Conservation (phyloP, 495 filamentous ascomycete species). For the Daldinia decipiens region DNA sequence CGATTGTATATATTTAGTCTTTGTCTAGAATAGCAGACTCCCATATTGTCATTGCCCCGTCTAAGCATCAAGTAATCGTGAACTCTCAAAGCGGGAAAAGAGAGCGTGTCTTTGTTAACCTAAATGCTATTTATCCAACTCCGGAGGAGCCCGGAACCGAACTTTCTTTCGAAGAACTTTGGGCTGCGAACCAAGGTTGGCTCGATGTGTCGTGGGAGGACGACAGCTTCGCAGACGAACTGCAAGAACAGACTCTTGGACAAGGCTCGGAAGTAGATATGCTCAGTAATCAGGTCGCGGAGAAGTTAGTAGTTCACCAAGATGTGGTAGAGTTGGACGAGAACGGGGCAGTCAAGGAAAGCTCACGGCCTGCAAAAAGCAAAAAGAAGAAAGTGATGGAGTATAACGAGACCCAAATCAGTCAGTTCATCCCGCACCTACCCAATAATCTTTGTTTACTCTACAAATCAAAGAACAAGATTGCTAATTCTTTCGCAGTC, state of each 20-base stretch:
- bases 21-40: conserved; percentile 61
- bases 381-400: conserved; percentile 79
- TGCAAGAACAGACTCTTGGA: conserved; percentile 40
- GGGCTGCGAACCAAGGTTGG: conserved; percentile 83
- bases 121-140: conserved; percentile 84
- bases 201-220: conserved; percentile 75
- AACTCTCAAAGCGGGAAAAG: conserved; percentile 81
- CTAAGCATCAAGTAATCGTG: conserved; percentile 73
- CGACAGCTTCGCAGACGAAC: conserved; percentile 47
- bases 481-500: conserved; percentile 61
- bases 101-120: conserved; percentile 87
- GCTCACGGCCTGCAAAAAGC: conserved; percentile 47
- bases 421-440: conserved; percentile 59
- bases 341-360: conserved; percentile 58
- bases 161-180: conserved; percentile 89
- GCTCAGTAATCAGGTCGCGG: conserved; percentile 43
- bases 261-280: conserved; percentile 40
- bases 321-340: conserved; percentile 61
- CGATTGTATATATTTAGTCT: conserved; percentile 61
- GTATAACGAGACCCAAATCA: conserved; percentile 85
- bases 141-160: conserved; percentile 73
- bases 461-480: not conserved
- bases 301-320: conserved; percentile 58
- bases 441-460: not conserved
- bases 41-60: conserved; percentile 60